Base-by-base conservation (phyloP, 768 basidiomycete genomes). In the Hydnomerulius pinastri region DNA sequence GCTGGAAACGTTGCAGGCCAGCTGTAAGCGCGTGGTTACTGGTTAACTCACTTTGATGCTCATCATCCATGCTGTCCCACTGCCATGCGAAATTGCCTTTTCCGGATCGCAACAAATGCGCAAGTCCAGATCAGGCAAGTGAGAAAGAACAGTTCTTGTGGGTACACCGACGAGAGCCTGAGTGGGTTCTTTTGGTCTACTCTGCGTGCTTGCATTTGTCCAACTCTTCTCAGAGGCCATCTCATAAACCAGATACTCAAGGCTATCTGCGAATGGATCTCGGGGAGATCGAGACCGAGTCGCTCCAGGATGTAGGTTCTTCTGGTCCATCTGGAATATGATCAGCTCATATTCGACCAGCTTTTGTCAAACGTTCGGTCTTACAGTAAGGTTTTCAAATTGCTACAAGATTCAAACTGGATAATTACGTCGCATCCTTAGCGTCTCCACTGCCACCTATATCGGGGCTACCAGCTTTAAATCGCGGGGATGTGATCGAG, bases 401-500 rank as follows among this genome's bases (percentile, higher is more conserved):
- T 24, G 27, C 12, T 7, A 13, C 23, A 11, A 24, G 3, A 4
- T 18, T 4, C 55, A 53, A 36, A 20, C 45, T 33, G 20, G 51
- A 58, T 40, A 71, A 72, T 24, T 55, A 59, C 15, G 64, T 75
- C 24, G 60, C 70, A 15, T 56, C 57, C 12, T 60, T 76, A 36
- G 75, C 51, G 54, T 70, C 51, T 54, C 57, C 51, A 43, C 59
- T 53, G 21, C 8, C 51, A 4, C 43, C 44, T 54, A 56, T 58
- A 39, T 48, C 51, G 37, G 52, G 37, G 39, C 48, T 67, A 20
- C 53, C 62, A 20, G 64, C 74, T 23, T 59, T 82, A 28, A 54
- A 66, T 38, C 71, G 74, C 39, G 86, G 86, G 29, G 85, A 90
- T 63, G 75, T 88, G 33, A 69, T 92, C 55, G 86, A 90, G 67